phyloP scores from a whole-genome alignment of 169 alveolate species.

The Plasmodium sp. region DNA sequence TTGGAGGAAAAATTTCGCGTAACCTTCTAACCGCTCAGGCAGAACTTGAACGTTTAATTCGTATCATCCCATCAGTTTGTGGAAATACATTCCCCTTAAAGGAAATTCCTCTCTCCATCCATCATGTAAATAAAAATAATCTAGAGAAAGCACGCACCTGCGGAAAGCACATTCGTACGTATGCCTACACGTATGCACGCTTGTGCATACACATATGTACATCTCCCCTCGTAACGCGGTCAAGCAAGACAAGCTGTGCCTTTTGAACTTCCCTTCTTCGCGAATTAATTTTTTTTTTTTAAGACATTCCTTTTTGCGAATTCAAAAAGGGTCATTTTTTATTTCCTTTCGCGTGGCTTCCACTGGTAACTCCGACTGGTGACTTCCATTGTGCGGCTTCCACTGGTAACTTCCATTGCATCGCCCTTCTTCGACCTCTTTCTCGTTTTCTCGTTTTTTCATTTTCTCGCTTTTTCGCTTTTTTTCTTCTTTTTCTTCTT shows the following conservation, averaged over 20 bases:
- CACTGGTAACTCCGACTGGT: neutral
- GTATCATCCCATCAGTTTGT: neutral
- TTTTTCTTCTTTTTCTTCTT: neutral
- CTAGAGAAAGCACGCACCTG: neutral
- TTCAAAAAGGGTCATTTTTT: neutral
- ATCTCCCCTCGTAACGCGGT: neutral
- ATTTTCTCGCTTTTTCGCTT: neutral
- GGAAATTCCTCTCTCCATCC: neutral
- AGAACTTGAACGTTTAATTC: neutral
- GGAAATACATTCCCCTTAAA: neutral
- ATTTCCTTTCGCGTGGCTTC: neutral
- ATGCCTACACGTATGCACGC: neutral
- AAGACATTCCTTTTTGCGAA: neutral
- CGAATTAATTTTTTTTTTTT: neutral
- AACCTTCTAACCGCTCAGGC: neutral
- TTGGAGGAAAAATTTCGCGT: neutral
- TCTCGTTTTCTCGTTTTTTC: neutral
- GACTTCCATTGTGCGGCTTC: neutral
- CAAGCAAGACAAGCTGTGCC: neutral
- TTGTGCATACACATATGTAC: neutral
- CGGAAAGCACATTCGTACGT: neutral
- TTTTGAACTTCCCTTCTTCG: neutral
- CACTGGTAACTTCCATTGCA: neutral
- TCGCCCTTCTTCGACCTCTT: neutral
- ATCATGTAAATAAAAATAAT: neutral